These are phyloP conservation scores for Hortaea sp. DNA, from an alignment of 2,329 filamentous ascomycete species.

Conservation along the genomic window DNA sequence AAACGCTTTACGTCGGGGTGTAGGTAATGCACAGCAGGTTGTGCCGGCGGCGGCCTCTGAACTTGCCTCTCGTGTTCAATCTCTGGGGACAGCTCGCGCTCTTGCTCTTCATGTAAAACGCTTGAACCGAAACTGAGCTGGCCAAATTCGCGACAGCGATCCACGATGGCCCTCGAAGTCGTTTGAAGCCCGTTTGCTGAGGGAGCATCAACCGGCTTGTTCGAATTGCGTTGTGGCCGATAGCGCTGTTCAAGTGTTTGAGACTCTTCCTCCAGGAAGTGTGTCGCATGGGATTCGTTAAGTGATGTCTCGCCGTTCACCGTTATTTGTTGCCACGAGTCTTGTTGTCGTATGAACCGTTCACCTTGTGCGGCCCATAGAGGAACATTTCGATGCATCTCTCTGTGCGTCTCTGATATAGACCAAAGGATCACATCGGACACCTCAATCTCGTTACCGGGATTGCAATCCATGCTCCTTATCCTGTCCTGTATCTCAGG, in stretches of 20 bases:
- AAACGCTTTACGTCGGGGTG: conserved; percentile 36
- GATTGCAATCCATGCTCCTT: conserved; percentile 7
- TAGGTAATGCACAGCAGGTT: conserved; percentile 33
- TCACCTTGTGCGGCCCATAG: conserved; percentile 54
- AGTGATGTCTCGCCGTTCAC: conserved; percentile 4
- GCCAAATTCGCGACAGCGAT: conserved; percentile 16
- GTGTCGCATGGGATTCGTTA: conserved; percentile 23
- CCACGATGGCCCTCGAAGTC: conserved; percentile 12
- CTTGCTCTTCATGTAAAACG: conserved; percentile 54
- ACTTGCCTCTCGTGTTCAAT: conserved; percentile 48
- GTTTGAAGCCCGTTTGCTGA: too few relatives aligned
- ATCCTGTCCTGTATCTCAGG: conserved; percentile 51
- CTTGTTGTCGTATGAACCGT: conserved; percentile 36
- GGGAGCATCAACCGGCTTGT: conserved; percentile 9
- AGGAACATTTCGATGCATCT: conserved; percentile 41
- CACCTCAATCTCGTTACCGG: conserved; percentile 34
- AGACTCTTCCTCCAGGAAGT: conserved; percentile 47
- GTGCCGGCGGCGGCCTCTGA: conserved; percentile 35
- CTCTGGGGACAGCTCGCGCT: conserved; percentile 57
- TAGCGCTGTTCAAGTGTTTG: conserved; percentile 46
- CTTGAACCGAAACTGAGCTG: conserved; percentile 15
- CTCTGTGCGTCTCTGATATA: conserved; percentile 46
- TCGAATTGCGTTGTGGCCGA: conserved; percentile 1
- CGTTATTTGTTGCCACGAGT: conserved; percentile 24
- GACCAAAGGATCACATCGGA: conserved; percentile 50